A percentile compares a stretch with the other conserved stretches of the same genome.
Conservation (phyloP, 192 early-diverging fungal species). For the Coemansia sp. region DNA sequence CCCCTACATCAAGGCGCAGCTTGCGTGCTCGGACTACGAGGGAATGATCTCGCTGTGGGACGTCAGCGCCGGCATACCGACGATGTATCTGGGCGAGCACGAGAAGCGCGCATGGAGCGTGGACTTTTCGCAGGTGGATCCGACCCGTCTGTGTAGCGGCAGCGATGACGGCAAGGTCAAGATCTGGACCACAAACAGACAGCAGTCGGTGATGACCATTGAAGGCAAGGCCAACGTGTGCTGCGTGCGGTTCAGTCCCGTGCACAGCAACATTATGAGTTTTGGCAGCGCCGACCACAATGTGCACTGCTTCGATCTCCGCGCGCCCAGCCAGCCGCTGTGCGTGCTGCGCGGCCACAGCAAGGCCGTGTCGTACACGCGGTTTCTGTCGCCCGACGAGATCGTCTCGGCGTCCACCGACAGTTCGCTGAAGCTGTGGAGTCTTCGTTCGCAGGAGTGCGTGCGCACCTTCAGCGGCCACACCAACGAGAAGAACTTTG, state of each 20-base stretch:
- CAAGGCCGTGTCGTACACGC: conserved; percentile 95
- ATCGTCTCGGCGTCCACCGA: conserved; percentile 92
- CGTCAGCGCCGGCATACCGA: conserved; percentile 63
- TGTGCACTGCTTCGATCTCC: conserved; percentile 89
- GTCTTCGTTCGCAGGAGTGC: conserved; percentile 59
- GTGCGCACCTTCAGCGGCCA: conserved; percentile 81
- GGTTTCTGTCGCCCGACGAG: conserved; percentile 75
- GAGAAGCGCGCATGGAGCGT: conserved; percentile 92
- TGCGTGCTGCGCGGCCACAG: conserved; percentile 81
- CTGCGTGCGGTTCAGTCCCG: conserved; percentile 91
- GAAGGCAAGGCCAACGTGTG: conserved; percentile 88
- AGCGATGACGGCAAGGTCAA: conserved; percentile 94
- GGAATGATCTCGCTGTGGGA: conserved; percentile 92
- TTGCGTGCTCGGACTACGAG: conserved; percentile 92
- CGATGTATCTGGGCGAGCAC: conserved; percentile 80
- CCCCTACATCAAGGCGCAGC: conserved; percentile 78
- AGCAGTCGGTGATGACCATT: conserved; percentile 74
- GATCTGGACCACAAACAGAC: conserved; percentile 82
- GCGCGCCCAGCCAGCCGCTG: conserved; percentile 69
- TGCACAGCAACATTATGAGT: conserved; percentile 68
- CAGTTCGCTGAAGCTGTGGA: conserved; percentile 88
- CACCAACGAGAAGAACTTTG: conserved; percentile 96
- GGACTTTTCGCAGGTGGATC: conserved; percentile 78
- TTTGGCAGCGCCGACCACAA: conserved; percentile 94
- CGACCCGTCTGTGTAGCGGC: conserved; percentile 78